Evolutionary conservation across 306 rosid species (phyloP).

Genomic region (Cucumis melo): DNA sequence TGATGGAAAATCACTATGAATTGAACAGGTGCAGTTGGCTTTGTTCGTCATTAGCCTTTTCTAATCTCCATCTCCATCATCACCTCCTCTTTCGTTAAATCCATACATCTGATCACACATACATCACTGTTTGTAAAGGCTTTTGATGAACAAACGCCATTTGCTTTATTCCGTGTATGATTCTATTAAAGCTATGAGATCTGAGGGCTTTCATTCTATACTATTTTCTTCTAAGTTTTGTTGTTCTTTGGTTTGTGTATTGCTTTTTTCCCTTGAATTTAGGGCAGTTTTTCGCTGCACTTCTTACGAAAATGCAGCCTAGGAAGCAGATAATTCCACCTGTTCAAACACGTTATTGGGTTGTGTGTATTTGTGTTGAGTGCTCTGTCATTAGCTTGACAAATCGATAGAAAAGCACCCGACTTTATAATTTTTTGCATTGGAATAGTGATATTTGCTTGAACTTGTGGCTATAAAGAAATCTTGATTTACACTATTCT

Average conservation of each 20-base stretch:
- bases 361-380: background rate
- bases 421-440: background rate
- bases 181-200: constrained; percentile 3
- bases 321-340: too few species aligned
- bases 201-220: background rate
- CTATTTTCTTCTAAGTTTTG: background rate
- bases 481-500: background rate
- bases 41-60: background rate
- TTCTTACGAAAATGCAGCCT: too few species aligned
- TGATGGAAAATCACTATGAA: background rate
- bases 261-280: too few species aligned
- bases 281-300: too few species aligned
- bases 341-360: too few species aligned
- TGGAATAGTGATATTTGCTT: background rate
- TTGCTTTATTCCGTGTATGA: background rate
- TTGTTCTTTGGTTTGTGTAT: background rate
- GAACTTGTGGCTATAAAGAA: background rate
- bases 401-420: background rate
- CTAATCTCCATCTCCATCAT: background rate
- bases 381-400: background rate
- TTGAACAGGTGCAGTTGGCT: background rate
- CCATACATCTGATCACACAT: background rate
- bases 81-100: background rate
- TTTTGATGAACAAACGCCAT: background rate
- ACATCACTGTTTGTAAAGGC: background rate